Conservation (phyloP, 805 yeast genomes). For the Schwanniomyces occidentalis region DNA sequence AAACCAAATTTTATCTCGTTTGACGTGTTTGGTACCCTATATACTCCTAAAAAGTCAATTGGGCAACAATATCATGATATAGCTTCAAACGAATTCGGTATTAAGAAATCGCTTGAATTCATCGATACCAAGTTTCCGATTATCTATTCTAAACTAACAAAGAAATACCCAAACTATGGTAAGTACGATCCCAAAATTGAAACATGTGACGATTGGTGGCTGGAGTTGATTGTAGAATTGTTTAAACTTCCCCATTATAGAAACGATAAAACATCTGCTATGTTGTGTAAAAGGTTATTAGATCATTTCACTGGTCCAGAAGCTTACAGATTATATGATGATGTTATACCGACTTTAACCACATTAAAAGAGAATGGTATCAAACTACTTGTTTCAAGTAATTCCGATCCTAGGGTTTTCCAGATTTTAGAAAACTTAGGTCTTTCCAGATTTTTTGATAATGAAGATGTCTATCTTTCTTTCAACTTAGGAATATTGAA, state of each 20-base stretch:
- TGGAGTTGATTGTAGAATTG: slow-evolving; percentile 42
- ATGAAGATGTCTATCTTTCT: slow-evolving; percentile 46
- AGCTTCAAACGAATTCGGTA: slow-evolving; percentile 43
- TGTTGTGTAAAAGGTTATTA: slow-evolving; percentile 48
- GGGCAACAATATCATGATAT: slow-evolving; percentile 53
- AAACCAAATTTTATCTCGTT: slow-evolving; percentile 56
- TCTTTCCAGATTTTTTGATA: slow-evolving; percentile 40
- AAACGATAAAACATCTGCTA: slow-evolving; percentile 21
- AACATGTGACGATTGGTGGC: slow-evolving; percentile 57
- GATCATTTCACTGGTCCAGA: slow-evolving; percentile 48
- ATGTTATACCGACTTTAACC: slow-evolving; percentile 48
- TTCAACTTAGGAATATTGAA: slow-evolving; percentile 57
- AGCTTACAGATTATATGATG: slow-evolving; percentile 56
- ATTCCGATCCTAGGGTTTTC: slow-evolving; percentile 60
- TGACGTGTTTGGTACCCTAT: slow-evolving; percentile 70
- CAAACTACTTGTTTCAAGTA: slow-evolving; percentile 50
- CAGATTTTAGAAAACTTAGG: slow-evolving; percentile 48
- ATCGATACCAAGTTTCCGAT: slow-evolving; percentile 25
- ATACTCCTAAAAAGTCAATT: slow-evolving; percentile 55
- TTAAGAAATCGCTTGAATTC: slow-evolving; percentile 27
- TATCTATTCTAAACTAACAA: slow-evolving; percentile 36
- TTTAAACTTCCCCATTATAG: slow-evolving; percentile 35
- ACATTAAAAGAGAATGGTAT: slow-evolving; percentile 30
- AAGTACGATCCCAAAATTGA: slow-evolving; percentile 28
- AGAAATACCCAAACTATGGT: slow-evolving; percentile 63